Conservation (phyloP, 2,329 filamentous ascomycete species). For the Pezicula carpinea region DNA sequence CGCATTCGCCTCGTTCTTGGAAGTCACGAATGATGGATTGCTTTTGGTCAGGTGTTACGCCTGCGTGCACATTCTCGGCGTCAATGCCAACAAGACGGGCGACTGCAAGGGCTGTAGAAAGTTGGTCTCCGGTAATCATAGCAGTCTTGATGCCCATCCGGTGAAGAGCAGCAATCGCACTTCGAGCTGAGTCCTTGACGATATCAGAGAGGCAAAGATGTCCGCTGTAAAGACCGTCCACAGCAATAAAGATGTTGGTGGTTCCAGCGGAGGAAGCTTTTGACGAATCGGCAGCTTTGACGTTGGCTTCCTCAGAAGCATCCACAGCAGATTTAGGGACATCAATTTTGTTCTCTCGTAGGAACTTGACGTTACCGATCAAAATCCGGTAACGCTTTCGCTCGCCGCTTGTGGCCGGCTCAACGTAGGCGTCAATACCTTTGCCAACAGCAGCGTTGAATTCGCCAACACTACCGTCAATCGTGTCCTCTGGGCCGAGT, state of each 20-base stretch:
- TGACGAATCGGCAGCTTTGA: slow-evolving; percentile 33
- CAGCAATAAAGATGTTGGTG: slow-evolving; percentile 87
- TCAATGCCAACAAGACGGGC: slow-evolving; percentile 79
- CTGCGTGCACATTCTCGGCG: slow-evolving; percentile 70
- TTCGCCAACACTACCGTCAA: slow-evolving; percentile 81
- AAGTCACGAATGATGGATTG: slow-evolving; percentile 77
- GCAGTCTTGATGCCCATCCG: slow-evolving; percentile 82
- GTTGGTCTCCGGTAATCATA: slow-evolving; percentile 91
- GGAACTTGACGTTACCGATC: slow-evolving; percentile 75
- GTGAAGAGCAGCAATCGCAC: slow-evolving; percentile 75
- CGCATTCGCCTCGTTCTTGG: slow-evolving; percentile 68
- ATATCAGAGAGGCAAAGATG: slow-evolving; percentile 82
- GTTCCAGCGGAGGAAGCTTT: slow-evolving; percentile 55
- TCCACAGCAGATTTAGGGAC: slow-evolving; percentile 61
- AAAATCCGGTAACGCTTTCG: slow-evolving; percentile 72
- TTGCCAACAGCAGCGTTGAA: slow-evolving; percentile 81
- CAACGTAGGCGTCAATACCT: slow-evolving; percentile 77
- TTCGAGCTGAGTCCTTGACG: slow-evolving; percentile 81
- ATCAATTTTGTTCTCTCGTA: slow-evolving; percentile 64
- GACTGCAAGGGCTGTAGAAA: slow-evolving; percentile 76
- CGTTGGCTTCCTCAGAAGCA: slow-evolving; percentile 56
- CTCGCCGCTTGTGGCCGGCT: slow-evolving; percentile 66
- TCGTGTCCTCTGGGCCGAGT: slow-evolving; percentile 63
- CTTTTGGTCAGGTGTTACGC: slow-evolving; percentile 89
- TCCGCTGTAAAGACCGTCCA: slow-evolving; percentile 77